Percentiles rank a stretch among this genome's conserved stretches.
Conservation (phyloP, 495 filamentous ascomycete species). For the Cryomyces antarcticus region DNA sequence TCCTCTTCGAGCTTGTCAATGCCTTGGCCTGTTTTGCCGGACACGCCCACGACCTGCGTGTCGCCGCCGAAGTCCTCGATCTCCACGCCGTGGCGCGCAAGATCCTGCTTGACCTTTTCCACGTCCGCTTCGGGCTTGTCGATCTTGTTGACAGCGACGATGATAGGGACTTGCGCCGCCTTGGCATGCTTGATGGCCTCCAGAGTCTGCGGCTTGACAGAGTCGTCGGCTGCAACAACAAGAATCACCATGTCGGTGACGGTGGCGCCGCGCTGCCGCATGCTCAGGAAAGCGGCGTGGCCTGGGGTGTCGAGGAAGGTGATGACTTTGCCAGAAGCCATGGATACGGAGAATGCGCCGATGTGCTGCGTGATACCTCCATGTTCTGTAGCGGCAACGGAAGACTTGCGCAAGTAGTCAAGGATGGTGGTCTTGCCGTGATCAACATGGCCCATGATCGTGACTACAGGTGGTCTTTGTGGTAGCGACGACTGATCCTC, state of each 20-base stretch:
- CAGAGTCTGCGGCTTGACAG: constrained; percentile 90
- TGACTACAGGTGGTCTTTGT: constrained; percentile 75
- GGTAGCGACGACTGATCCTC: constrained; percentile 55
- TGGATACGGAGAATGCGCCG: constrained; percentile 84
- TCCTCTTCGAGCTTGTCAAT: constrained; percentile 88
- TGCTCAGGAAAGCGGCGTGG: constrained; percentile 84
- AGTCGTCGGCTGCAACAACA: constrained; percentile 93
- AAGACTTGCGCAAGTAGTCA: constrained; percentile 84
- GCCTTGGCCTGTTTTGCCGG: constrained; percentile 82
- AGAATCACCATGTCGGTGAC: constrained; percentile 94
- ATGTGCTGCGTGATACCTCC: constrained; percentile 99
- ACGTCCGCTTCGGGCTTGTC: constrained; percentile 67
- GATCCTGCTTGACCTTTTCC: constrained; percentile 71
- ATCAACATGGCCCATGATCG: constrained; percentile 99
- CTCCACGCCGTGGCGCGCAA: constrained; percentile 67
- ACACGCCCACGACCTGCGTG: constrained; percentile 74
- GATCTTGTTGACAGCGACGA: constrained; percentile 96
- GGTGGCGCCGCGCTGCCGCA: constrained; percentile 88
- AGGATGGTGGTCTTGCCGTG: constrained; percentile 96
- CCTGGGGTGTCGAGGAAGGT: constrained; percentile 97
- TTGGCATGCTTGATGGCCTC: constrained; percentile 93
- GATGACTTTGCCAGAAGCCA: constrained; percentile 64
- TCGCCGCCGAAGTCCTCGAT: constrained; percentile 94
- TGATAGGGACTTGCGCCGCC: constrained; percentile 78
- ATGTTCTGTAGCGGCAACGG: constrained; percentile 73